Conservation (phyloP, 768 basidiomycete genomes). For the Pisolithus marmoratus region DNA sequence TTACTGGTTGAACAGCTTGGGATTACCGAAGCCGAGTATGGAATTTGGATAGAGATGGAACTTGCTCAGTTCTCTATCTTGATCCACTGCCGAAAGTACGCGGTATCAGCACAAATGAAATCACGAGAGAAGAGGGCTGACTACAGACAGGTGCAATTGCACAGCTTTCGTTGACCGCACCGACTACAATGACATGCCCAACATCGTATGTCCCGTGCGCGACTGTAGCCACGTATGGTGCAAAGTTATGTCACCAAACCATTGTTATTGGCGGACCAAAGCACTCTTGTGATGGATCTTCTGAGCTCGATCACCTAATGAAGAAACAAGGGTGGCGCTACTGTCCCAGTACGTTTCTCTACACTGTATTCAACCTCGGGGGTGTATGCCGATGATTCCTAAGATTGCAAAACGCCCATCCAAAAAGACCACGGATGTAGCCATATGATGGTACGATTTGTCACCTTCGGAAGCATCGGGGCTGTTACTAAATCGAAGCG, state of each 20-base stretch:
- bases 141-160: constrained; percentile 39
- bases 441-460: constrained; percentile 47
- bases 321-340: constrained; percentile 53
- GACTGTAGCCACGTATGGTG: constrained; percentile 54
- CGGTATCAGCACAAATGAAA: neutral
- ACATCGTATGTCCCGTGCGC: constrained; percentile 44
- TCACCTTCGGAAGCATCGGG: neutral
- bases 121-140: neutral
- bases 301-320: constrained; percentile 51
- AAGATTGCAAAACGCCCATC: constrained; percentile 44
- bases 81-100: constrained; percentile 47
- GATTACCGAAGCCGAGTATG: constrained; percentile 37
- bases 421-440: constrained; percentile 50
- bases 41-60: constrained; percentile 42
- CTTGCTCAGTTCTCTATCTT: constrained; percentile 37
- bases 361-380: neutral
- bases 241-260: constrained; percentile 48
- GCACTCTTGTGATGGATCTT: constrained; percentile 56
- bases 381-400: neutral
- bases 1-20: constrained; percentile 40
- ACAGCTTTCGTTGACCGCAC: constrained; percentile 45
- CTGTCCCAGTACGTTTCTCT: constrained; percentile 46
- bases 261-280: constrained; percentile 29
- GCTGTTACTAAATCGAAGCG: neutral
- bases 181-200: constrained; percentile 36